Evolutionary conservation across 345 rosid genomes (phyloP).

Genomic region (Mercurialis annua): DNA sequence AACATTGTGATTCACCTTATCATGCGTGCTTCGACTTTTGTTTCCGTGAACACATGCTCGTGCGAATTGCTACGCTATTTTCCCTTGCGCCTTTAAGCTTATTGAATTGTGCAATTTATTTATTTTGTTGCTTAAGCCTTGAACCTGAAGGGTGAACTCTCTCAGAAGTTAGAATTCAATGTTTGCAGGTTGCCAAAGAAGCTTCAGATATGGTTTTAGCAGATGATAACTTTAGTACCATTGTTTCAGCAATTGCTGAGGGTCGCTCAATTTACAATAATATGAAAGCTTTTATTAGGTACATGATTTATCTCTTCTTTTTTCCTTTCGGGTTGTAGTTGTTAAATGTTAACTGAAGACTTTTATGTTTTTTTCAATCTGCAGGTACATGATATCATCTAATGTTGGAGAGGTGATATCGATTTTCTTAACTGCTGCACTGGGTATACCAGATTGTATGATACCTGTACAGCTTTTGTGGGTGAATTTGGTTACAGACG

Average conservation of each 20-base stretch:
- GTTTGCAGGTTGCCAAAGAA: slow-evolving; percentile 84
- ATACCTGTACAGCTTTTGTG: slow-evolving; percentile 95
- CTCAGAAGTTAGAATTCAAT: not conserved
- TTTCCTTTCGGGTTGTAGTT: not conserved
- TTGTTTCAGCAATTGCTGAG: slow-evolving; percentile 83
- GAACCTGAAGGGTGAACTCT: not conserved
- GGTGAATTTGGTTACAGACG: slow-evolving; percentile 96
- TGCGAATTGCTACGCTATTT: not conserved
- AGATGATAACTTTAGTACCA: slow-evolving; percentile 84
- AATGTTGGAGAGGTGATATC: slow-evolving; percentile 94
- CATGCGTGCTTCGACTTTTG: not conserved
- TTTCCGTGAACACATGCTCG: not conserved
- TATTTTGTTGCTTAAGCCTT: too few species aligned
- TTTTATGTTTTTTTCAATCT: slow-evolving; percentile 15
- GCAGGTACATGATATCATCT: slow-evolving; percentile 95
- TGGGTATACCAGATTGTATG: slow-evolving; percentile 91
- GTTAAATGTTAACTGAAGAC: not conserved
- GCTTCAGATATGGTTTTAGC: slow-evolving; percentile 97
- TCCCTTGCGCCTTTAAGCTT: not conserved
- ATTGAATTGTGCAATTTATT: not conserved
- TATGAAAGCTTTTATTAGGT: slow-evolving; percentile 97
- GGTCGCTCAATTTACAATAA: slow-evolving; percentile 86
- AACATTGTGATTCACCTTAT: not conserved
- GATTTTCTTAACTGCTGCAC: slow-evolving; percentile 77
- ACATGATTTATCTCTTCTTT: slow-evolving; percentile 2